Percentiles rank a stretch among this genome's conserved stretches.
phyloP scores from a whole-genome alignment of 805 yeast genomes.

The Saccharomycopsis malanga region DNA sequence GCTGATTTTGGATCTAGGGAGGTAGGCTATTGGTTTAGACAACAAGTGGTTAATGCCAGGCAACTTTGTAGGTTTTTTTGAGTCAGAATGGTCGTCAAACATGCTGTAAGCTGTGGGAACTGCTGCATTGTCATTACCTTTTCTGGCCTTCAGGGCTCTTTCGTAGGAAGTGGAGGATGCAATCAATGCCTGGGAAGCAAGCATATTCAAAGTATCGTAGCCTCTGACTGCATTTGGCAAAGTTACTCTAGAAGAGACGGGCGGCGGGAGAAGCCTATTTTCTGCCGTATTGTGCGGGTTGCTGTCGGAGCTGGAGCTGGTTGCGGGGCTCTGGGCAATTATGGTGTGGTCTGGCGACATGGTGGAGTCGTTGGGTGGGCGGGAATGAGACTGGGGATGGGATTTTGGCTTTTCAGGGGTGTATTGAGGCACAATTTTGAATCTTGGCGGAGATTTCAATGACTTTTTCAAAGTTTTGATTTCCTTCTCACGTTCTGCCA shows the following conservation, averaged over 20 bases:
- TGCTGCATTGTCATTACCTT: not conserved
- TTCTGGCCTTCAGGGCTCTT: constrained; percentile 12
- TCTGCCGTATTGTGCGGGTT: not conserved
- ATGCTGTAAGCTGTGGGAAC: not conserved
- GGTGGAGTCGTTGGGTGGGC: constrained; percentile 7
- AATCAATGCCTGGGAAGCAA: constrained; percentile 21
- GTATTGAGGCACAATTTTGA: constrained; percentile 8
- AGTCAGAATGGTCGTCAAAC: not conserved
- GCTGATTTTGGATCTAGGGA: not conserved
- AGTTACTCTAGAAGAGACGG: not conserved
- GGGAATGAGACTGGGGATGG: not conserved
- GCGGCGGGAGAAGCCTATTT: not conserved
- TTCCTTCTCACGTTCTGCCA: constrained; percentile 12
- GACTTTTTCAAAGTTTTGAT: constrained; percentile 10
- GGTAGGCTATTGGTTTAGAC: not conserved
- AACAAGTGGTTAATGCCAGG: constrained; percentile 17
- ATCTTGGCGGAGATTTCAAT: constrained; percentile 11
- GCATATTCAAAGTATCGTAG: constrained; percentile 21
- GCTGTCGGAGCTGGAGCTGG: not conserved
- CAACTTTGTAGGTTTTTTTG: constrained; percentile 9
- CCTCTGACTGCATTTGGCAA: constrained; percentile 2
- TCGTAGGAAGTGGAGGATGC: constrained; percentile 18
- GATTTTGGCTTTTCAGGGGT: not conserved
- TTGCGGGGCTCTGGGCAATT: constrained; percentile 10
- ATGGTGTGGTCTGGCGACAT: constrained; percentile 20